Conservation (phyloP, 129 eudicot genomes). For the Saussurea involucrata region DNA sequence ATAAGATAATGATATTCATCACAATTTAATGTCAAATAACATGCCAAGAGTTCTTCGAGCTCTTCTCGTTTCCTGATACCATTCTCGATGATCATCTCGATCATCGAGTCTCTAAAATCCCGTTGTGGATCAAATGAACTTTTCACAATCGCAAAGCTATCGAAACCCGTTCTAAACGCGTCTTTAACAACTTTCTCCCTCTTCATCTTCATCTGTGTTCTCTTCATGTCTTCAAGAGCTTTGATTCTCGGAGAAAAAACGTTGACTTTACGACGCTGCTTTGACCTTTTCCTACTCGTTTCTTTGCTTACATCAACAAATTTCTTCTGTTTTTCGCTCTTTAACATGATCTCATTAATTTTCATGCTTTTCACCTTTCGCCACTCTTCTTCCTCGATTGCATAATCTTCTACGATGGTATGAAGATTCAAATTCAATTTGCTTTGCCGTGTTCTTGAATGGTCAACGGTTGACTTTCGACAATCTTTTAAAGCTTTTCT, state of each 20-base stretch:
- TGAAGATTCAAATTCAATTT: slow-evolving; percentile 10
- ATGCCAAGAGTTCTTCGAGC: slow-evolving; percentile 76
- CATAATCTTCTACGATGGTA: neutral
- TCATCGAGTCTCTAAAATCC: slow-evolving; percentile 78
- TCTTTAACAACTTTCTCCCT: slow-evolving; percentile 27
- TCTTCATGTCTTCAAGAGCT: slow-evolving; percentile 66
- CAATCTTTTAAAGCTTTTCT: slow-evolving; percentile 6
- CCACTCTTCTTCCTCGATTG: slow-evolving; percentile 10
- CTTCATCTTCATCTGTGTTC: slow-evolving; percentile 32
- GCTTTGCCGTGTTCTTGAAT: slow-evolving; percentile 7
- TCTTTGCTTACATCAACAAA: slow-evolving; percentile 26
- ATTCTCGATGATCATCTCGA: slow-evolving; percentile 68
- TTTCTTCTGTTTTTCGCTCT: slow-evolving; percentile 37
- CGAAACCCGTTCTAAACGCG: slow-evolving; percentile 28
- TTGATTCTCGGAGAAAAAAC: slow-evolving; percentile 48
- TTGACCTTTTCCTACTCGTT: slow-evolving; percentile 18
- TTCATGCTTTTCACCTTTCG: slow-evolving; percentile 26
- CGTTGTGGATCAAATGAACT: slow-evolving; percentile 55
- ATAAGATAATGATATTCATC: slow-evolving; percentile 74
- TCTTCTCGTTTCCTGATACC: slow-evolving; percentile 48
- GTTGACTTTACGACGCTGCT: slow-evolving; percentile 34
- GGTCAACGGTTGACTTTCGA: slow-evolving; percentile 8
- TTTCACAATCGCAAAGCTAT: slow-evolving; percentile 67
- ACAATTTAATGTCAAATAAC: slow-evolving; percentile 60
- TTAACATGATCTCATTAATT: slow-evolving; percentile 26